Evolutionary conservation across 139 green algal species (phyloP).

Genomic region (Mesostigma viride): DNA sequence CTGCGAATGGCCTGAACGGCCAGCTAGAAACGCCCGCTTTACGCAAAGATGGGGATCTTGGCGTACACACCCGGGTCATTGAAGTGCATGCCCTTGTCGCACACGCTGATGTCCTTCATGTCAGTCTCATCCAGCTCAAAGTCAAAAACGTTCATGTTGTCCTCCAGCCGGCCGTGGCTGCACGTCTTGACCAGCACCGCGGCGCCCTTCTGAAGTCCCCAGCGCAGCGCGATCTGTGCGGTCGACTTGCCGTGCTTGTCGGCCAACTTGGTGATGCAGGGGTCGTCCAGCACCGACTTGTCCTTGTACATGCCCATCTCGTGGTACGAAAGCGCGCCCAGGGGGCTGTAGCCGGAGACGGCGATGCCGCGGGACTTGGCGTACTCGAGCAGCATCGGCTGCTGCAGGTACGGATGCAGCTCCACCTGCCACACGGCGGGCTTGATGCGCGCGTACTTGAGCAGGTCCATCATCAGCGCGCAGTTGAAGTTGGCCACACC

Average conservation of each 20-base stretch:
- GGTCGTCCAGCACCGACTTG: background rate
- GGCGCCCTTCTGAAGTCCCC: conserved; percentile 53
- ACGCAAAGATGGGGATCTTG: no score
- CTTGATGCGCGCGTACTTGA: conserved; percentile 17
- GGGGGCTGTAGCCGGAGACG: conserved; percentile 77
- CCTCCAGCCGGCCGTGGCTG: conserved; percentile 15
- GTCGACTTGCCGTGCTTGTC: background rate
- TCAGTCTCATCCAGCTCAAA: conserved; percentile 28
- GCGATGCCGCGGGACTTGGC: conserved; percentile 52
- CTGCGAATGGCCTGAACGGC: no score
- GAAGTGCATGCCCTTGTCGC: conserved; percentile 11
- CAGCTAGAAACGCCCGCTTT: no score
- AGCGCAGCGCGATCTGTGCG: conserved; percentile 60
- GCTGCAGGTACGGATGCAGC: conserved; percentile 80
- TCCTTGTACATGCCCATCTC: no score
- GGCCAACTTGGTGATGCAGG: background rate
- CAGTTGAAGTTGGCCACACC: conserved; percentile 32
- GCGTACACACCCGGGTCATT: conserved; percentile 23
- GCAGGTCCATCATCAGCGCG: conserved; percentile 13
- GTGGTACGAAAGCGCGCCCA: conserved; percentile 40
- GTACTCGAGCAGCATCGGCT: conserved; percentile 54
- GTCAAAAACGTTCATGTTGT: conserved; percentile 28
- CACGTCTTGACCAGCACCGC: conserved; percentile 67
- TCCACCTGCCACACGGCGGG: conserved; percentile 65
- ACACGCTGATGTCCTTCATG: conserved; percentile 17